phyloP scores from a whole-genome alignment of 805 yeast genomes.

The Spathaspora sp. region DNA sequence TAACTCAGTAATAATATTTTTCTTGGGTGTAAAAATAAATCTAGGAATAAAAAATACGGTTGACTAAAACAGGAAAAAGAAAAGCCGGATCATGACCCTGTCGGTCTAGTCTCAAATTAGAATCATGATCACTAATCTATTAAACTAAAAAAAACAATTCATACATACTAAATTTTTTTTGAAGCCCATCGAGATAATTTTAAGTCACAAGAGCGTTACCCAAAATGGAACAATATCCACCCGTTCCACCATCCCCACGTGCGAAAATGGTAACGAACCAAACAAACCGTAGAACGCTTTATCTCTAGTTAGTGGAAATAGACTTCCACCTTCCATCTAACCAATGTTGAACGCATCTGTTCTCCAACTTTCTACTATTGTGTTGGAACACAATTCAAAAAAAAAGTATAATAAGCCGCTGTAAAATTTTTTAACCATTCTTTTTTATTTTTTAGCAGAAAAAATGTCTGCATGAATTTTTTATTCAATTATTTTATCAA shows the following conservation, averaged over 20 bases:
- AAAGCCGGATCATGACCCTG: not conserved
- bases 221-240: not conserved
- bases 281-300: not conserved
- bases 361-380: not conserved
- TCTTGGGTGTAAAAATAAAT: too few species aligned
- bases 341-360: not conserved
- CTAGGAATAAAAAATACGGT: not conserved
- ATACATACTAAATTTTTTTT: not conserved
- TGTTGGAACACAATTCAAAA: not conserved
- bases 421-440: not conserved
- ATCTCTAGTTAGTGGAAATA: not conserved
- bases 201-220: not conserved
- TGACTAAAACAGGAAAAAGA: not conserved
- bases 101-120: not conserved
- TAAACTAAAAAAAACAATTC: too few species aligned
- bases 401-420: not conserved
- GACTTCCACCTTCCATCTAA: not conserved
- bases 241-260: not conserved
- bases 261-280: not conserved
- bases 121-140: not conserved
- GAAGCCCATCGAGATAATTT: not conserved
- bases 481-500: not conserved
- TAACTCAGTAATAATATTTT: not conserved
- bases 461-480: not conserved
- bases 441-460: not conserved